Conservation (phyloP, 2,329 filamentous ascomycete species). For the Hypoxylon rubiginosum region DNA sequence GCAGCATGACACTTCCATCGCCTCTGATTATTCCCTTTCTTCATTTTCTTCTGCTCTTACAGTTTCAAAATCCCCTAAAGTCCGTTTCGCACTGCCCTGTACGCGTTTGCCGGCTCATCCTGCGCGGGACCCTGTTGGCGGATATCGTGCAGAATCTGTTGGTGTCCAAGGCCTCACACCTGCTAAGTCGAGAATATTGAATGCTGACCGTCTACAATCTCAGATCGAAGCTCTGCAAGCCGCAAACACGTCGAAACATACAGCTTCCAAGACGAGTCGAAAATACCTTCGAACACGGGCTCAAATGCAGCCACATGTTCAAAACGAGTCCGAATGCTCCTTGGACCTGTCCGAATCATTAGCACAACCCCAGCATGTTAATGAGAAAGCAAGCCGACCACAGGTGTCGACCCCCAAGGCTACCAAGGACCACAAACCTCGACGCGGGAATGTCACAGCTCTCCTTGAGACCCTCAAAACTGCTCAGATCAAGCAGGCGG, state of each 20-base stretch:
- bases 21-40: neutral
- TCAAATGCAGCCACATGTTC: slow-evolving; percentile 67
- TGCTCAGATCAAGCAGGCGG: slow-evolving; percentile 46
- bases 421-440: slow-evolving; percentile 41
- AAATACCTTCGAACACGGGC: slow-evolving; percentile 47
- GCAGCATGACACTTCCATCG: neutral
- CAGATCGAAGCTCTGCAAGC: slow-evolving; percentile 15
- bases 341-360: slow-evolving; percentile 41
- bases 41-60: neutral
- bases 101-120: slow-evolving; percentile 4
- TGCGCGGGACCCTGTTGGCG: neutral
- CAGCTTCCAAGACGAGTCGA: slow-evolving; percentile 5
- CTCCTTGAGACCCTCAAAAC: slow-evolving; percentile 52
- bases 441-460: slow-evolving; percentile 53
- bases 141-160: slow-evolving; percentile 9
- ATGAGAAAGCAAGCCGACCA: slow-evolving; percentile 44
- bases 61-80: neutral
- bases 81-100: neutral
- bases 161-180: neutral
- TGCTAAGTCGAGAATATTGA: neutral
- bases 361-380: slow-evolving; percentile 21
- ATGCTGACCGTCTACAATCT: slow-evolving; percentile 16
- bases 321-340: slow-evolving; percentile 66
- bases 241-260: slow-evolving; percentile 11
- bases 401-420: slow-evolving; percentile 34